These are phyloP conservation scores for Rhizophagus clarus DNA, from an alignment of 192 early-diverging fungal genomes.

Conservation along the genomic window DNA sequence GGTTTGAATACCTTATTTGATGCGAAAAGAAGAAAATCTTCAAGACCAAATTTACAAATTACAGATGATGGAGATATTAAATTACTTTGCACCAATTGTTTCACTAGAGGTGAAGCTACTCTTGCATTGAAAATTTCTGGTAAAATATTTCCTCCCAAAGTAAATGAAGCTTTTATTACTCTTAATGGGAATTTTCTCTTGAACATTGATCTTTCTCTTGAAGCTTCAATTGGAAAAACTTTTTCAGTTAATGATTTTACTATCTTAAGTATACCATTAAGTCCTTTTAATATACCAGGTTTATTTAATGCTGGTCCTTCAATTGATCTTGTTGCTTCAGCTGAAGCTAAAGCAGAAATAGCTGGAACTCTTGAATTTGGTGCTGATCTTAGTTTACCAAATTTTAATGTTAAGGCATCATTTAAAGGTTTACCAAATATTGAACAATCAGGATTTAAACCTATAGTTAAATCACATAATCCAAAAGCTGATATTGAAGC, in stretches of 20 bases:
- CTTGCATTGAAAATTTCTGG: not conserved
- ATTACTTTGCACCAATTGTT: slow-evolving; percentile 5
- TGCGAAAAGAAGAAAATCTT: not conserved
- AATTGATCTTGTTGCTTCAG: not conserved
- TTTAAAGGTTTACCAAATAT: not conserved
- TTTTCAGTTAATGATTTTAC: no score
- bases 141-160: no score
- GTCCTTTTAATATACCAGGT: not conserved
- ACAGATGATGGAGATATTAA: not conserved
- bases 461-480: not conserved
- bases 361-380: not conserved
- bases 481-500: not conserved
- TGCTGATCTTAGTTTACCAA: not conserved
- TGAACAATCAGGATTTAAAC: not conserved
- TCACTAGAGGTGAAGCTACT: slow-evolving; percentile 8
- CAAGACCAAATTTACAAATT: slow-evolving; percentile 11
- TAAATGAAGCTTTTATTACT: not conserved
- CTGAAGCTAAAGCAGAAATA: not conserved
- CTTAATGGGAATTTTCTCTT: slow-evolving; percentile 15
- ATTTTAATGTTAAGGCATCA: not conserved
- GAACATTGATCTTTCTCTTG: not conserved
- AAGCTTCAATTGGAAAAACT: no score
- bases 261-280: not conserved
- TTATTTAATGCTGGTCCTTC: slow-evolving; percentile 17
- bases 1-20: slow-evolving; percentile 19